phyloP scores from a whole-genome alignment of 2,329 filamentous ascomycete genomes.

The Cladophialophora chaetospira region DNA sequence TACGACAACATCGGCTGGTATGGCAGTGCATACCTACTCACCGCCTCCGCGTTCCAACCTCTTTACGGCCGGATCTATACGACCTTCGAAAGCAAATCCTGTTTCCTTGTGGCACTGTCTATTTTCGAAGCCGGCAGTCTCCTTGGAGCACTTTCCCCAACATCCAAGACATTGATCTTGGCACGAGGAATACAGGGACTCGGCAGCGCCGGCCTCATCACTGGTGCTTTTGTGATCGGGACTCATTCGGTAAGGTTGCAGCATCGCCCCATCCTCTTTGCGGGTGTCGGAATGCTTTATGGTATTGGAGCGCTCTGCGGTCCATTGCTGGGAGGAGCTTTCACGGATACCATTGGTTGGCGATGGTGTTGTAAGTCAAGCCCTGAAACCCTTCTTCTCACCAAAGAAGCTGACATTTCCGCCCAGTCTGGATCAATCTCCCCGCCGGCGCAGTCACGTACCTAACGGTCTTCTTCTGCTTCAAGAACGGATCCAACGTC shows the following conservation, averaged over 20 bases:
- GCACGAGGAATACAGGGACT: slow-evolving; percentile 39
- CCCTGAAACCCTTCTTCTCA: not conserved
- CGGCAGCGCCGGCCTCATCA: slow-evolving; percentile 38
- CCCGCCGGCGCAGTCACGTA: slow-evolving; percentile 42
- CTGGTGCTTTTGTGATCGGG: slow-evolving; percentile 49
- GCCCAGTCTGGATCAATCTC: slow-evolving; percentile 41
- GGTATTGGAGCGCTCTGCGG: slow-evolving; percentile 37
- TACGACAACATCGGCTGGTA: slow-evolving; percentile 35
- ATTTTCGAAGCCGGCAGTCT: slow-evolving; percentile 39
- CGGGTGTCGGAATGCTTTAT: slow-evolving; percentile 37
- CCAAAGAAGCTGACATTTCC: slow-evolving; percentile 27
- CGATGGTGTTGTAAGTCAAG: slow-evolving; percentile 32
- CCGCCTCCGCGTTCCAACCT: slow-evolving; percentile 27
- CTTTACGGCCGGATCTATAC: slow-evolving; percentile 29
- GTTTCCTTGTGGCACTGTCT: slow-evolving; percentile 36
- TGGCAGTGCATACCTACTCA: slow-evolving; percentile 32
- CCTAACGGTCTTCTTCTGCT: slow-evolving; percentile 25
- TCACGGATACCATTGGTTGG: slow-evolving; percentile 36
- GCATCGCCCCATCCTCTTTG: slow-evolving; percentile 39
- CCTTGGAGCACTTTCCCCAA: slow-evolving; percentile 35
- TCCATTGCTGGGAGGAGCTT: slow-evolving; percentile 42
- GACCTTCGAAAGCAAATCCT: slow-evolving; percentile 24
- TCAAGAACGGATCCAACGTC: slow-evolving; percentile 8
- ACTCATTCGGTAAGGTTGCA: slow-evolving; percentile 37
- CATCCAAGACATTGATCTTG: slow-evolving; percentile 34